Conservation (phyloP, 2,329 filamentous ascomycete species). For the Erysiphe pulchra region DNA sequence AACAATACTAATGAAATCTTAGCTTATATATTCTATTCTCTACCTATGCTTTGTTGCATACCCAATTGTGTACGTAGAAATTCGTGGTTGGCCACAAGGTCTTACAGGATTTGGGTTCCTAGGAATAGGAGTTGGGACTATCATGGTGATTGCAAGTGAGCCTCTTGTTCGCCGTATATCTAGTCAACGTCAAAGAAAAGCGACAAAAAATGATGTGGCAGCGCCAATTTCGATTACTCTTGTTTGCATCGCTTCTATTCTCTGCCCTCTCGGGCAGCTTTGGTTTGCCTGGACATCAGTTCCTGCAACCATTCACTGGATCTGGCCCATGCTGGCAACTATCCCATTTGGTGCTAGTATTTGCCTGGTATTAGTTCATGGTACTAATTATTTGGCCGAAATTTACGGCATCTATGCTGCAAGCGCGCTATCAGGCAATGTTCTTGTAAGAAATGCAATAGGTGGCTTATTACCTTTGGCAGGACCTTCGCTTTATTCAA, state of each 20-base stretch:
- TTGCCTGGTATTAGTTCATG: slow-evolving; percentile 57
- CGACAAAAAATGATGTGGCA: slow-evolving; percentile 41
- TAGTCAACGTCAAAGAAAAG: slow-evolving; percentile 43
- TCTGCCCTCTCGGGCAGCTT: slow-evolving; percentile 55
- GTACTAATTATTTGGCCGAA: slow-evolving; percentile 53
- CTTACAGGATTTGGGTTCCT: slow-evolving; percentile 54
- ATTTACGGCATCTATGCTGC: slow-evolving; percentile 65
- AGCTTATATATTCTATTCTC: slow-evolving; percentile 58
- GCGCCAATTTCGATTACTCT: slow-evolving; percentile 65
- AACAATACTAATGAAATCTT: neutral
- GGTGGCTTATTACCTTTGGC: slow-evolving; percentile 61
- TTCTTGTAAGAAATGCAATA: slow-evolving; percentile 43
- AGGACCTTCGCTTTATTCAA: slow-evolving; percentile 40
- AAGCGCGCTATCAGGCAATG: slow-evolving; percentile 55
- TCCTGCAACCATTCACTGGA: slow-evolving; percentile 53
- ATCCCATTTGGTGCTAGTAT: slow-evolving; percentile 61
- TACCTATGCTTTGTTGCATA: slow-evolving; percentile 83
- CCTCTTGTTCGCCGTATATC: slow-evolving; percentile 56
- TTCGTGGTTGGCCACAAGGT: slow-evolving; percentile 53
- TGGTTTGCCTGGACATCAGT: slow-evolving; percentile 77
- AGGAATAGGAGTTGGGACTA: slow-evolving; percentile 39
- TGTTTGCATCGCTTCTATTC: slow-evolving; percentile 50
- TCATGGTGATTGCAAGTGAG: slow-evolving; percentile 34
- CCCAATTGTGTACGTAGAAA: slow-evolving; percentile 50
- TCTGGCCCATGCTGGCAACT: slow-evolving; percentile 52